These are phyloP conservation scores for Jaltomata sinuosa DNA, from an alignment of 257 asterid species.

Conservation along the genomic window DNA sequence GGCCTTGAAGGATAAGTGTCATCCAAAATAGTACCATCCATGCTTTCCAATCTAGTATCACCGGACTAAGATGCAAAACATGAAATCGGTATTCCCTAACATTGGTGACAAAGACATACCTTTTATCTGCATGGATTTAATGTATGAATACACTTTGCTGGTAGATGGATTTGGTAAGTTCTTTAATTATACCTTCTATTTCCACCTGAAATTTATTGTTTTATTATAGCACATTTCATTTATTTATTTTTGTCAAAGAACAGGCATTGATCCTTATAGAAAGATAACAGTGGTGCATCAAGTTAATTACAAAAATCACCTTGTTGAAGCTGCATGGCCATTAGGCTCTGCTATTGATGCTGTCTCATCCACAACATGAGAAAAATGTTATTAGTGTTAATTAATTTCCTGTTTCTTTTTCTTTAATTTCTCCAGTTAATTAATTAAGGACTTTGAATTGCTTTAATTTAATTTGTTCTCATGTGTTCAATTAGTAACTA, in stretches of 20 bases:
- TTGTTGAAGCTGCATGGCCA: slow-evolving; percentile 84
- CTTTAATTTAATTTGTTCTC: background rate
- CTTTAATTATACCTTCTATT: background rate
- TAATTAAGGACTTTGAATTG: background rate
- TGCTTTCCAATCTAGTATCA: no score
- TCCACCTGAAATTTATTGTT: background rate
- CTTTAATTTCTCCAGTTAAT: background rate
- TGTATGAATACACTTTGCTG: slow-evolving; percentile 17
- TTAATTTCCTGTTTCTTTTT: background rate
- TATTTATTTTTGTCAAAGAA: background rate
- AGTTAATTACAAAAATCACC: slow-evolving; percentile 45
- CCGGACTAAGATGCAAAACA: background rate
- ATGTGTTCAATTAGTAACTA: background rate
- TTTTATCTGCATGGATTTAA: slow-evolving; percentile 26
- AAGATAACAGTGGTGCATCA: slow-evolving; percentile 49
- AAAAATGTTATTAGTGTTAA: background rate
- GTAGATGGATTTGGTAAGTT: slow-evolving; percentile 32
- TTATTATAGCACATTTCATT: background rate
- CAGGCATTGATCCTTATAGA: slow-evolving; percentile 60
- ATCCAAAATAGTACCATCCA: no score
- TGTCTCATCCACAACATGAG: slow-evolving; percentile 31
- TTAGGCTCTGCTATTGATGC: slow-evolving; percentile 77
- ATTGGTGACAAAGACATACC: background rate
- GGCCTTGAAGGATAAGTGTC: no score
- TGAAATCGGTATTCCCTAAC: slow-evolving; percentile 4